A percentile compares a stretch with the other conserved stretches of the same genome.
Evolutionary conservation across 1,284 basidiomycete species (phyloP).

Genomic region (Exobasidium rhododendri): DNA sequence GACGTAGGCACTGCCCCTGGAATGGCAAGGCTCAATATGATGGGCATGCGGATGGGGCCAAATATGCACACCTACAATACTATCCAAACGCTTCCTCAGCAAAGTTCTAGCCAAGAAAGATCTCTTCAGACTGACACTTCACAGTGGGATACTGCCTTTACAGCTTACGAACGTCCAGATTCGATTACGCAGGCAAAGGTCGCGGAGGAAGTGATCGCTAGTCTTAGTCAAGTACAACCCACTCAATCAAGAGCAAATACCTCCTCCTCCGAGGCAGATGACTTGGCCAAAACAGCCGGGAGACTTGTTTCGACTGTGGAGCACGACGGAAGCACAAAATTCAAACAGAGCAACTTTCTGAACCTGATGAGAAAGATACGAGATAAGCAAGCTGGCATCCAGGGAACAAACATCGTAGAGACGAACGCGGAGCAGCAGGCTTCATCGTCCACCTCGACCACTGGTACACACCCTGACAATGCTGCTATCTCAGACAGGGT

Average conservation of each 20-base stretch:
- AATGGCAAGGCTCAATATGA: slow-evolving; percentile 1
- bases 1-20: no score
- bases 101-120: slow-evolving; percentile 9
- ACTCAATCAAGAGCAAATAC: slow-evolving; percentile 1
- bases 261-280: slow-evolving; percentile 41
- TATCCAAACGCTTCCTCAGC: neutral
- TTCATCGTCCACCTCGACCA: neutral
- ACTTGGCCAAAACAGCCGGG: slow-evolving; percentile 55
- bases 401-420: slow-evolving; percentile 72
- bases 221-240: no score
- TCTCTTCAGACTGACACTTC: slow-evolving; percentile 24
- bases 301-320: slow-evolving; percentile 54
- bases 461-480: no score
- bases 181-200: slow-evolving; percentile 9
- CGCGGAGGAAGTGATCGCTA: no score
- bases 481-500: slow-evolving; percentile 27
- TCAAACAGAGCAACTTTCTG: slow-evolving; percentile 82
- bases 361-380: slow-evolving; percentile 79
- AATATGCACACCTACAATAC: slow-evolving; percentile 4
- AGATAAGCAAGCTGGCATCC: slow-evolving; percentile 76
- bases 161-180: slow-evolving; percentile 27
- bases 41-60: slow-evolving; percentile 6
- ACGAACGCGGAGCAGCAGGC: slow-evolving; percentile 29
- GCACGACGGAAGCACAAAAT: slow-evolving; percentile 72
- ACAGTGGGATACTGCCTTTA: slow-evolving; percentile 49